Evolutionary conservation across 352 stramenopile species (phyloP).

Genomic region (Globisporangium echinulatum): DNA sequence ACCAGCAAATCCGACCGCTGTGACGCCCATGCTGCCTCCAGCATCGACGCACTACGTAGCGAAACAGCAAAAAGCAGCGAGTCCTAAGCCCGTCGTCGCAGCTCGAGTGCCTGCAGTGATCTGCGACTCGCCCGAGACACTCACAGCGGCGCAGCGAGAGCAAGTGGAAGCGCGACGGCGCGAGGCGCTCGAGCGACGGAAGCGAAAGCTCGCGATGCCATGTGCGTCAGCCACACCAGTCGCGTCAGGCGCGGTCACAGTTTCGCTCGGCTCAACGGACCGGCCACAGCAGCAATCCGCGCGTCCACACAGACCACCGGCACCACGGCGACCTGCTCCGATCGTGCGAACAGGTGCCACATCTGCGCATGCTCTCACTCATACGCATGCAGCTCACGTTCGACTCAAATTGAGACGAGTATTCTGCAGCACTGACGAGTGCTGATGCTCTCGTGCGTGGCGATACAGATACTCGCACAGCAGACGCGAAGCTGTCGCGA

Average conservation of each 20-base stretch:
- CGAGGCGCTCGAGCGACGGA: conserved; percentile 53
- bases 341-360: not conserved
- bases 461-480: no score
- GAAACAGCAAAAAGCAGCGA: no score
- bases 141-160: conserved; percentile 49
- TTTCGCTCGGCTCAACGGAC: no score
- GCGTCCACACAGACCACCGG: not conserved
- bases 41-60: conserved; percentile 2
- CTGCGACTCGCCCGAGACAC: conserved; percentile 21
- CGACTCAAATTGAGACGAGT: no score
- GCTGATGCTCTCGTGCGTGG: no score
- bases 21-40: not conserved
- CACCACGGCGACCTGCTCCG: not conserved
- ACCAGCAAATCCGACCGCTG: not conserved
- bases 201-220: conserved; percentile 14
- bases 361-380: no score
- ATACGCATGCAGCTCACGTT: no score
- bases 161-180: conserved; percentile 46
- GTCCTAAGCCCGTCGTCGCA: no score
- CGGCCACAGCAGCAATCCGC: not conserved
- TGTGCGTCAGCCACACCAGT: no score
- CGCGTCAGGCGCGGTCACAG: no score
- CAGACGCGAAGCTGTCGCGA: no score
- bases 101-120: conserved; percentile 7
- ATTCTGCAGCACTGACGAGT: no score